phyloP scores from a whole-genome alignment of 2,329 filamentous ascomycete species.

The Fusarium clavum region DNA sequence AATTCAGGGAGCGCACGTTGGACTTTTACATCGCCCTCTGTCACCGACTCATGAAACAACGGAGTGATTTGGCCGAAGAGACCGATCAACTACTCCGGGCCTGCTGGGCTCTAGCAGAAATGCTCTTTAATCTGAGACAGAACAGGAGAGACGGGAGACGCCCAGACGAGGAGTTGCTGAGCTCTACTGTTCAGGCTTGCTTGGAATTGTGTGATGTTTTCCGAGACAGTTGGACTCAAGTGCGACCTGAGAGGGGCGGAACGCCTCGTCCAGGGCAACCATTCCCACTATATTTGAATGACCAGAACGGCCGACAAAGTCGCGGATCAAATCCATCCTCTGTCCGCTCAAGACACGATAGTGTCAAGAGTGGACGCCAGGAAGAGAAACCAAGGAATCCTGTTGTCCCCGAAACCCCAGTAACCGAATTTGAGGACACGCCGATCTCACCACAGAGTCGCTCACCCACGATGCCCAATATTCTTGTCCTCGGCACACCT shows the following conservation, averaged over 20 bases:
- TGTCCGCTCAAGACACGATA: conserved; percentile 64
- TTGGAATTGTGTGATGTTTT: conserved; percentile 97
- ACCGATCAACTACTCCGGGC: conserved; percentile 86
- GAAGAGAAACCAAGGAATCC: conserved; percentile 63
- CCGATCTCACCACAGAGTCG: conserved; percentile 84
- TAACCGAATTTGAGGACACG: conserved; percentile 94
- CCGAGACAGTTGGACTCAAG: conserved; percentile 89
- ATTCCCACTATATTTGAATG: conserved; percentile 70
- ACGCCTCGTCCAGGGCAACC: conserved; percentile 86
- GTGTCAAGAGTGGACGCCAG: conserved; percentile 58
- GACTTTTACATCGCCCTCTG: conserved; percentile 96
- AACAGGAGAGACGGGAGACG: conserved; percentile 78
- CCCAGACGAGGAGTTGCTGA: conserved; percentile 84
- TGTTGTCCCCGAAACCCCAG: conserved; percentile 84
- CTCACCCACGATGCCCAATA: conserved; percentile 82
- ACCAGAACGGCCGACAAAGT: conserved; percentile 62
- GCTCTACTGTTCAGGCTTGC: conserved; percentile 90
- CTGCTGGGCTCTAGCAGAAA: conserved; percentile 91
- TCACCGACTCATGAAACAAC: conserved; percentile 95
- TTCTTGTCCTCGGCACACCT: conserved; percentile 82
- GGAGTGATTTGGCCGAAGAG: conserved; percentile 80
- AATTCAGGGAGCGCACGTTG: conserved; percentile 87
- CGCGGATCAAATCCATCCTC: conserved; percentile 64
- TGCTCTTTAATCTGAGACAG: conserved; percentile 91
- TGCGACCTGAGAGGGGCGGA: conserved; percentile 80